Base-by-base conservation (phyloP, 805 yeast genomes). In the Schizosaccharomyces osmophilus region DNA sequence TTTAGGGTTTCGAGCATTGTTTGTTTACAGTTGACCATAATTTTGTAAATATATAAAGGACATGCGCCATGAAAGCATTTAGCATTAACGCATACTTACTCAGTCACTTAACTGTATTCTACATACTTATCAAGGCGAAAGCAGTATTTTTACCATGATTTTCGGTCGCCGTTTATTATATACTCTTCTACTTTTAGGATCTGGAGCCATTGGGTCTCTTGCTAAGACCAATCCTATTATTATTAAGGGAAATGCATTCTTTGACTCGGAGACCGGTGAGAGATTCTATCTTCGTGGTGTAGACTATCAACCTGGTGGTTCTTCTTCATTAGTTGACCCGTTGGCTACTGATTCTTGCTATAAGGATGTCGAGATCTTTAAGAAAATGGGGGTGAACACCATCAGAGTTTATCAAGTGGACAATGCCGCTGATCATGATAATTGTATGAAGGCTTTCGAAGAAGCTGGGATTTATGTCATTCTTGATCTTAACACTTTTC, bases 291-390 rank as follows among this genome's bases (percentile, higher is more conserved):
- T 89, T 45, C 83, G 80, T 70, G 97, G 97, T 22, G 85, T 90
- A 1, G 97, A 90, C 70, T 89, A 89, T 69, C 97, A 90, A 68
- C 97, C 97, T 0, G 97, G 97, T 9, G 97, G 97, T 0, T 83
- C 95, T 0, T 82, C 95, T 0, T 89, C 82, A 0, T 82, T 82
- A 29, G 58, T 69, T 60, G 97, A 90, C 69, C 95, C 96, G 0
- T 74, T 90, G 55, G 83, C 95, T 1, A 83, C 87, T 67, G 77
- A 82, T 3, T 72, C 77, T 13, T 90, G 97, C 73, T 84, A 89
- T 4, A 78, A 97, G 66, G 97, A 90, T 70, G 80, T 87, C 24
- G 74, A 77, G 17, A 73, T 88, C 32, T 85, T 90, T 70, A 95
- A 89, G 72, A 79, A 83, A 60, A 77, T 90, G 62, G 94, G 94